Base-by-base conservation (phyloP, 2,329 filamentous ascomycete species). In the Diaporthe sp. region DNA sequence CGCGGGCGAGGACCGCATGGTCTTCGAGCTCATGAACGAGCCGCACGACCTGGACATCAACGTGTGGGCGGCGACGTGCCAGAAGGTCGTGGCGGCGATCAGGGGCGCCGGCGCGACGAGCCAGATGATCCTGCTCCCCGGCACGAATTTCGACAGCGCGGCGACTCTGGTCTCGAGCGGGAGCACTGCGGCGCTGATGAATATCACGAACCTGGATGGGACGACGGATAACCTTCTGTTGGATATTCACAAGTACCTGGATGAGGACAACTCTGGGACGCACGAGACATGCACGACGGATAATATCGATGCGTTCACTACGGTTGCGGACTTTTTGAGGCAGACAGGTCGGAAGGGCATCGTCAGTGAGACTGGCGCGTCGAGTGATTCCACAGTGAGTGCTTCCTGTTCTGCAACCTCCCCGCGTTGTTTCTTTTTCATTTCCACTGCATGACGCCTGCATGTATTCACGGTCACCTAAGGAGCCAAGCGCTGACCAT, bases 21-120 rank as follows among this genome's bases (percentile, higher is more conserved):
- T 88, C 6, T 92, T 93, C 77, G 91, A 91, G 7, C 80, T 93
- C 57, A 93, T 93, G 91, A 94, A 93, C 82, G 92, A 91, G 83
- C 92, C 92, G 5, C 90, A 92, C 80, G 88, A 90, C 62, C 81
- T 89, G 71, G 75, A 92, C 79, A 82, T 82, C 78, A 76, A 79
- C 34, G 83, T 84, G 2, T 94, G 92, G 92, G 91, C 90, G 0
- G 82, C 85, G 7, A 90, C 89, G 0, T 89, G 90, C 72, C 92
- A 94, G 80, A 86, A 86, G 13, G 91, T 86, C 25, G 92, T 94
- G 1, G 91, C 88, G 0, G 92, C 91, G 2, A 93, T 94, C 78
- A 89, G 92, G 46, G 88, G 90, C 3, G 92, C 91, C 15, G 92
- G 91, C 19, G 87, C 86, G 1, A 83, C 83, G 17, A 90, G 93